These are phyloP conservation scores for Annulohypoxylon stygium DNA, from an alignment of 495 filamentous ascomycete species.

Conservation along the genomic window DNA sequence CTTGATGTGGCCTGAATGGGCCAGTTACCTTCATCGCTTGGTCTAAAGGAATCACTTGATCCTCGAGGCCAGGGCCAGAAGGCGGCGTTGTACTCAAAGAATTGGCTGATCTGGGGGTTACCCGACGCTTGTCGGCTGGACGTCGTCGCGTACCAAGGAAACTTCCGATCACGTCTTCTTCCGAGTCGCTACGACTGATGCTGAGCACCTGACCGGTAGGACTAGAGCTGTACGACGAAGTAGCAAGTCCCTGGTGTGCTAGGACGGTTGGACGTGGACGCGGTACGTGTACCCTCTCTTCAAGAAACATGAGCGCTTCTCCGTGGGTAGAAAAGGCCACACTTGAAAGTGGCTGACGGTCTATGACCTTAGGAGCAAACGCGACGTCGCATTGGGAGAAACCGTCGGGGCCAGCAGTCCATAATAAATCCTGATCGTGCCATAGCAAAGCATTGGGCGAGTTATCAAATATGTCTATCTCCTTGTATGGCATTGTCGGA, in stretches of 20 bases:
- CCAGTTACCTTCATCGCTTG: slow-evolving; percentile 70
- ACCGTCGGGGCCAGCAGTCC: slow-evolving; percentile 88
- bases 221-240: slow-evolving; percentile 59
- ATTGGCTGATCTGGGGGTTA: slow-evolving; percentile 54
- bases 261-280: slow-evolving; percentile 55
- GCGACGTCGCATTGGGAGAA: slow-evolving; percentile 92
- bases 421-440: slow-evolving; percentile 90
- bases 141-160: slow-evolving; percentile 66
- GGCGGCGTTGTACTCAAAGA: slow-evolving; percentile 72
- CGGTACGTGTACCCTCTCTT: slow-evolving; percentile 58
- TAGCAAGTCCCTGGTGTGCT: slow-evolving; percentile 45
- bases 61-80: slow-evolving; percentile 59
- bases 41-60: slow-evolving; percentile 70
- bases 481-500: slow-evolving; percentile 86
- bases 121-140: slow-evolving; percentile 53
- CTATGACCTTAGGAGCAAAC: slow-evolving; percentile 82
- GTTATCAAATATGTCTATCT: slow-evolving; percentile 79
- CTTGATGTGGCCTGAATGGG: slow-evolving; percentile 67
- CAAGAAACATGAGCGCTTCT: slow-evolving; percentile 69
- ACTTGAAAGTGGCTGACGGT: slow-evolving; percentile 74
- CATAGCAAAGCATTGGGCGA: slow-evolving; percentile 85
- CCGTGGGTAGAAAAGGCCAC: slow-evolving; percentile 72
- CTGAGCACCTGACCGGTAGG: slow-evolving; percentile 60
- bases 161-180: slow-evolving; percentile 74
- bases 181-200: slow-evolving; percentile 74